Base-by-base conservation (phyloP, 352 stramenopile genomes). In the Phytophthora niederhauseri region DNA sequence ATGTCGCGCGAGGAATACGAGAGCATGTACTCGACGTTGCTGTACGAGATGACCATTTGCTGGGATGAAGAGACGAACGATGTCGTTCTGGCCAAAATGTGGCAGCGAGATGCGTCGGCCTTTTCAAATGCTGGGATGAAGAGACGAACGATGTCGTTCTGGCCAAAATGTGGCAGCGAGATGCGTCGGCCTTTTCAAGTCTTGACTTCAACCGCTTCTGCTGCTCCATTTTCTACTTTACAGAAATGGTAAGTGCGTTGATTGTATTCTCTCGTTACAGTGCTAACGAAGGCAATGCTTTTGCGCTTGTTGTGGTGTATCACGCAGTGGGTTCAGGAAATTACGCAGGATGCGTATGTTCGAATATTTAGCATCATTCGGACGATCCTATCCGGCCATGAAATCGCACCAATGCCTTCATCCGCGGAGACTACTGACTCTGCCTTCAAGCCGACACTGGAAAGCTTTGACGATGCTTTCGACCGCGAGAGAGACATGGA, bases 41-140 rank as follows among this genome's bases (percentile, higher is more conserved):
- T 90, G n/a, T 84, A 80, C 28, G 76, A 87, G 46, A 84, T 87
- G 82, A 87, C 78, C 9, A 77, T 88, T 38, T 90, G 76, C 72
- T 88, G 77, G 77, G 81, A 88, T 17, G 73, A 90, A 34, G 80
- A 88, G 48, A 73, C 82, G 4, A 81, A 77, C 41, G 72, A 84
- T 54, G 59, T 65, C 26, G 63, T 87, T 8, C 43, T 87, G 38
- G 24, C 15, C 43, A 90, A 87, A 55, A 81, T 90, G 75, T 85
- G 81, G 72, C 60, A 62, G 26, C 78, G 76, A 8, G 78, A 88
- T 49, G 72, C 73, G 24, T 72, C 57, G 11, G 69, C 58, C 22
- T 76, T 84, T 55, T 1, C 38, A 14, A 56, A n/a, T n/a, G n/a
- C n/a, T n/a, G n/a, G n/a, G n/a, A n/a, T n/a, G n/a, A 90, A 31